Evolutionary conservation across 495 filamentous ascomycete species (phyloP).

Genomic region (Lasiosphaeriaceae sp.): DNA sequence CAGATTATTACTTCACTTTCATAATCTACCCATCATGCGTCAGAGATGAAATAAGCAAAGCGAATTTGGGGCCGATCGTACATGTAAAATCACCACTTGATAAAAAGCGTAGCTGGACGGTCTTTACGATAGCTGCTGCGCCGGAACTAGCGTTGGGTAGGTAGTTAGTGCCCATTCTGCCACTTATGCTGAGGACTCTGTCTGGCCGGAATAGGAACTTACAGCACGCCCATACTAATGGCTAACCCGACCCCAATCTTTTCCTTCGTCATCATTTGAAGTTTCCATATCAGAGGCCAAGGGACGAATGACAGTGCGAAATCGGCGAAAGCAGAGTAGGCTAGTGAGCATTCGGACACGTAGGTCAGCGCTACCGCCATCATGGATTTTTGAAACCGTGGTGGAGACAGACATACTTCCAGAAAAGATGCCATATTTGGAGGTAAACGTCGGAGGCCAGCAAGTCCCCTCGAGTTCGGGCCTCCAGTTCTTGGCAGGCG

Average conservation of each 20-base stretch:
- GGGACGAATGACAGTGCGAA: constrained; percentile 28
- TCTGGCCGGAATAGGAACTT: no score
- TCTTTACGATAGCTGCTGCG: constrained; percentile 17
- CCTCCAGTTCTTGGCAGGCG: constrained; percentile 30
- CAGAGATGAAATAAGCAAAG: not conserved
- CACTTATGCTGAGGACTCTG: no score
- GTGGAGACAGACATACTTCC: constrained; percentile 20
- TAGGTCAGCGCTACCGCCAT: not conserved
- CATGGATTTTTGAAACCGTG: constrained; percentile 18
- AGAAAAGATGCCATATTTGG: constrained; percentile 1
- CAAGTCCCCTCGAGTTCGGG: constrained; percentile 15
- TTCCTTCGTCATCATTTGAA: constrained; percentile 28
- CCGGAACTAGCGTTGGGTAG: constrained; percentile 7
- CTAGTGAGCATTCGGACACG: not conserved
- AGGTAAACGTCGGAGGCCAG: constrained; percentile 19
- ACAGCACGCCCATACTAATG: constrained; percentile 33
- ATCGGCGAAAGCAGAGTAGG: constrained; percentile 28
- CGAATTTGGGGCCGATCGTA: not conserved
- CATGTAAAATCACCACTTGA: constrained; percentile 5
- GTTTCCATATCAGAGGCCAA: constrained; percentile 25
- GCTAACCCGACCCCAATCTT: constrained; percentile 30
- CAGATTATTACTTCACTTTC: constrained; percentile 6
- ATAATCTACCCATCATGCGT: not conserved
- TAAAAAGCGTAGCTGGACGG: constrained; percentile 4
- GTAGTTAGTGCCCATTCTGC: not conserved